phyloP scores from a whole-genome alignment of 805 yeast species.

The Candida xiaguanensis region DNA sequence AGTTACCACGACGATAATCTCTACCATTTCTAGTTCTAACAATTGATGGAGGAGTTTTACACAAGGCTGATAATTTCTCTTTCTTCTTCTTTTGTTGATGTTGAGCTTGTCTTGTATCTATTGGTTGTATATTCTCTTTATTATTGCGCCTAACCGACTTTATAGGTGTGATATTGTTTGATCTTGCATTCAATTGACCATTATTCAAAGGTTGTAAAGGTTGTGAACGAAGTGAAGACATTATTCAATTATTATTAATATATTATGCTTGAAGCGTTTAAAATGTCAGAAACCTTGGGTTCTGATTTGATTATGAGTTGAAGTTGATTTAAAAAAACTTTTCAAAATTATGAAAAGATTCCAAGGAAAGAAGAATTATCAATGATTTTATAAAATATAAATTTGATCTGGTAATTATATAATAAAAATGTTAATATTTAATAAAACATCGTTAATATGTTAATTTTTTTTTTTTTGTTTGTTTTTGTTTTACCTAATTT shows the following conservation, averaged over 20 bases:
- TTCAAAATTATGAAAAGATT: no score
- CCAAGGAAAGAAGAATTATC: background rate
- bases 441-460: slow-evolving; percentile 6
- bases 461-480: slow-evolving; percentile 4
- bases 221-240: slow-evolving; percentile 35
- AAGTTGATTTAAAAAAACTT: background rate
- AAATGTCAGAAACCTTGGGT: no score
- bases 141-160: slow-evolving; percentile 21
- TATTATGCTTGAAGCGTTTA: background rate
- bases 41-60: slow-evolving; percentile 95
- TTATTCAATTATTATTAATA: slow-evolving; percentile 5
- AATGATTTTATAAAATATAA: slow-evolving; percentile 1
- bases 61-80: slow-evolving; percentile 83
- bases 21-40: slow-evolving; percentile 84
- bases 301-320: no score
- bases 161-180: slow-evolving; percentile 31
- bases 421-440: background rate
- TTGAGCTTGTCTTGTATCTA: slow-evolving; percentile 9
- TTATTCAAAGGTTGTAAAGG: slow-evolving; percentile 54
- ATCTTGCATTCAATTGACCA: slow-evolving; percentile 48
- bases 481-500: slow-evolving; percentile 7
- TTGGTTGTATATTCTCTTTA: slow-evolving; percentile 17
- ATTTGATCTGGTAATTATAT: slow-evolving; percentile 1
- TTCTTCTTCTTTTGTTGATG: slow-evolving; percentile 59
- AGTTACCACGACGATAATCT: slow-evolving; percentile 85